Percentiles rank a stretch among this genome's conserved stretches.
These are phyloP conservation scores for Ephemerocybe angulata DNA, from an alignment of 768 basidiomycete species.

Conservation along the genomic window DNA sequence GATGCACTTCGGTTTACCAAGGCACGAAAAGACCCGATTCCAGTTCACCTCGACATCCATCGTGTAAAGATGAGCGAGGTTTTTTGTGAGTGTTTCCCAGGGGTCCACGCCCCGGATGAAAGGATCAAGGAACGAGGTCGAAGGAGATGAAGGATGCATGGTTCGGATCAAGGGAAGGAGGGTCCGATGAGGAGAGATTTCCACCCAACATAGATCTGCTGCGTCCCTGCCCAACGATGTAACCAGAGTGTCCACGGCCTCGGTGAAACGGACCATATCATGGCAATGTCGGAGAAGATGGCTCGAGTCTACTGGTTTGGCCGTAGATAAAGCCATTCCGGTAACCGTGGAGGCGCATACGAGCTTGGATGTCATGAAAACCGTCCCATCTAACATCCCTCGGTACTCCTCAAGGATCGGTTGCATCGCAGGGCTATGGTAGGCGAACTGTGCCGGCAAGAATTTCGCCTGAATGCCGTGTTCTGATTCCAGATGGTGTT, in stretches of 20 bases:
- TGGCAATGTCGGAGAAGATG: slow-evolving; percentile 56
- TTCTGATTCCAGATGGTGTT: slow-evolving; percentile 34
- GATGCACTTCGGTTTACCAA: not conserved
- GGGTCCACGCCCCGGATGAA: not conserved
- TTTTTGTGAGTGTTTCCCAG: not conserved
- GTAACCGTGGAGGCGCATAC: slow-evolving; percentile 61
- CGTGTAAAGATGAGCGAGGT: not conserved
- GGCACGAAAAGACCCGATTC: not conserved
- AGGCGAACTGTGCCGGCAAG: slow-evolving; percentile 57
- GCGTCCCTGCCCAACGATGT: slow-evolving; percentile 20
- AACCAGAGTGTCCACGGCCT: slow-evolving; percentile 43
- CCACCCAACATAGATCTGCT: slow-evolving; percentile 50
- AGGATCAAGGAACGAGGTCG: not conserved
- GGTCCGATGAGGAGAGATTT: slow-evolving; percentile 62
- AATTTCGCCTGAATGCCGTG: slow-evolving; percentile 29
- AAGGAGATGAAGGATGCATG: not conserved
- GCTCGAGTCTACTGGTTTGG: slow-evolving; percentile 41
- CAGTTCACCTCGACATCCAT: not conserved
- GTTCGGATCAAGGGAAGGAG: slow-evolving; percentile 53
- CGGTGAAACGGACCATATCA: slow-evolving; percentile 44
- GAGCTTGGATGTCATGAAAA: slow-evolving; percentile 45
- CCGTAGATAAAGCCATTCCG: slow-evolving; percentile 55
- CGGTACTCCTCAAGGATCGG: slow-evolving; percentile 51
- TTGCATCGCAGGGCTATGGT: slow-evolving; percentile 64
- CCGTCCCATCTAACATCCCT: slow-evolving; percentile 32